Evolutionary conservation across 371 early-diverging fungal genomes (phyloP), one percentile per base, ranked within the genome.

Genomic region (Saksenaea oblongispora): DNA sequence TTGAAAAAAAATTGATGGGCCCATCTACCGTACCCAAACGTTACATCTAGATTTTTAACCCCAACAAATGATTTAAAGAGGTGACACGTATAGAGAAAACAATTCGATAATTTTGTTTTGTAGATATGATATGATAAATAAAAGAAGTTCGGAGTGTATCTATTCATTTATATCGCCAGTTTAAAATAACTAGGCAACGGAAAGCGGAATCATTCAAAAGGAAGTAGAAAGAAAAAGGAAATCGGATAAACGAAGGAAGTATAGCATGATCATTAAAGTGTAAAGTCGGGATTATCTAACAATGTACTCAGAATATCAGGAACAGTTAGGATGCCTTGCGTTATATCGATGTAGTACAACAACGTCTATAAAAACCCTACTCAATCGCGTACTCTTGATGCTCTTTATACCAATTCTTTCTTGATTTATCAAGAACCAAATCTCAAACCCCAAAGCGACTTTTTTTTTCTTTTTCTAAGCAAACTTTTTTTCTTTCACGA

Each of bases 311-410:
- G 44, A 44, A 44, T 18, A 10, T 44, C n/a, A 44, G 44, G 17
- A 44, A 44, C 7, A 8, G 44, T 8, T 47, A 4, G 22, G 22
- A 47, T 18, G 22, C 51, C 51, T 47, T 10, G 22, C 51, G 51
- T 47, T 47, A 22, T 47, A 47, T 47, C 51, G 9, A 22, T 47
- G 51, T 47, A 47, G 51, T 47, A 47, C 51, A 47, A 39, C n/a
- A 22, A 22, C 5, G 9, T 47, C 51, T 47, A 47, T 47, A 47
- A 47, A 47, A 47, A 47, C 10, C n/a, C 51, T 22, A 0, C 3
- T 22, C 22, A 22, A 10, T 22, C 22, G 7, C 22, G 22, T 22
- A 8, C 22, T 22, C 18, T 47, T 17, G n/a, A 18, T 47, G 17
- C 11, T 47, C 51, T 47, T 47, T 22, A 47, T 47, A 47, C 51